Conservation (phyloP, 805 yeast genomes). For the Spathaspora hagerdaliae region DNA sequence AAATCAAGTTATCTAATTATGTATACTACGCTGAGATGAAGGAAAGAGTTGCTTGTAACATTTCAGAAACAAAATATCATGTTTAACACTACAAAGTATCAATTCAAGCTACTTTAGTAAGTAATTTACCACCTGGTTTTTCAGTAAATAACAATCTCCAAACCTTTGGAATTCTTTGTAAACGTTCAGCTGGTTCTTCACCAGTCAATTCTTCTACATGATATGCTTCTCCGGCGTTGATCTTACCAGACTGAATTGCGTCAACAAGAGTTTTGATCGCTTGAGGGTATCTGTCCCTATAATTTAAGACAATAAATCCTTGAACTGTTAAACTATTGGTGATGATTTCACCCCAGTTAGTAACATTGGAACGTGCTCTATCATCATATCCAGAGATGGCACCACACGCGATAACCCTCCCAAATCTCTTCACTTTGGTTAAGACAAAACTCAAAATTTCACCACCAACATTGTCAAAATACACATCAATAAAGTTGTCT, state of each 20-base stretch:
- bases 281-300: slow-evolving; percentile 28
- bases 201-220: slow-evolving; percentile 40
- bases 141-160: slow-evolving; percentile 45
- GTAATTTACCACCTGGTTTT: slow-evolving; percentile 46
- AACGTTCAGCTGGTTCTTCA: slow-evolving; percentile 22
- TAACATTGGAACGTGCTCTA: slow-evolving; percentile 28
- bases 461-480: slow-evolving; percentile 67
- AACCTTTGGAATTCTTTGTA: slow-evolving; percentile 40
- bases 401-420: slow-evolving; percentile 58
- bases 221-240: slow-evolving; percentile 30
- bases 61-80: too few species aligned
- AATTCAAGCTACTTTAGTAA: slow-evolving; percentile 36
- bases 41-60: too few species aligned
- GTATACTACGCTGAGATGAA: too few species aligned
- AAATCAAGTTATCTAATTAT: too few species aligned
- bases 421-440: slow-evolving; percentile 32
- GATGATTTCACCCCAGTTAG: slow-evolving; percentile 41
- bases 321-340: slow-evolving; percentile 46
- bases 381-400: slow-evolving; percentile 58
- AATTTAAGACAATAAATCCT: slow-evolving; percentile 54
- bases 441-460: slow-evolving; percentile 46
- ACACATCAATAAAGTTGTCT: slow-evolving; percentile 47
- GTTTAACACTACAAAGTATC: not conserved
- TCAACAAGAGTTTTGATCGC: slow-evolving; percentile 32
- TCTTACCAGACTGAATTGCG: slow-evolving; percentile 38